Evolutionary conservation across 2,329 filamentous ascomycete species (phyloP).

Genomic region (Gremmenia infestans): DNA sequence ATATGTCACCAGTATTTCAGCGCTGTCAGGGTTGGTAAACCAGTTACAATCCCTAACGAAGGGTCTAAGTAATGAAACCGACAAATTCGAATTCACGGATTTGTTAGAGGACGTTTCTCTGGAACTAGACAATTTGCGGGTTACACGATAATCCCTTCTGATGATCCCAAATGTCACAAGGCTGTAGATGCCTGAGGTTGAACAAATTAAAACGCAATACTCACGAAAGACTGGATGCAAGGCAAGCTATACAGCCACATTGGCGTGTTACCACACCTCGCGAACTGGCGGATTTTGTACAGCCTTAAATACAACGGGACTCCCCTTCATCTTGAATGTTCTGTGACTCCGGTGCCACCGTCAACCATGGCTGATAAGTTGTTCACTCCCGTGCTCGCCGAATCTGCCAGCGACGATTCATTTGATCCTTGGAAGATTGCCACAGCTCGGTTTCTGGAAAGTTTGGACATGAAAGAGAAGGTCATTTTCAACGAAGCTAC

Average conservation of each 20-base stretch:
- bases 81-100: slow-evolving; percentile 34
- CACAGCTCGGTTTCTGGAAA: slow-evolving; percentile 8
- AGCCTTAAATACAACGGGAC: neutral
- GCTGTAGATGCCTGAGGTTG: neutral
- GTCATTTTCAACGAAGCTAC: slow-evolving; percentile 13
- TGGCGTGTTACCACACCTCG: neutral
- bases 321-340: neutral
- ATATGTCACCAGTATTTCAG: slow-evolving; percentile 46
- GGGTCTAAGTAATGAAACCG: slow-evolving; percentile 22
- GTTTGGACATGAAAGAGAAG: slow-evolving; percentile 8
- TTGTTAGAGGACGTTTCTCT: slow-evolving; percentile 42
- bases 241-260: neutral
- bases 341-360: neutral
- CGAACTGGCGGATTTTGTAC: neutral
- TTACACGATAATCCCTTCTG: neutral
- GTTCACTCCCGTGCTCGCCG: neutral
- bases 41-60: slow-evolving; percentile 34
- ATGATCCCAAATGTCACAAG: too few species aligned
- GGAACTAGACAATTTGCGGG: slow-evolving; percentile 17
- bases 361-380: neutral
- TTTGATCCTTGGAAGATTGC: slow-evolving; percentile 12
- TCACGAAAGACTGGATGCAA: neutral
- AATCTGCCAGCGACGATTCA: neutral
- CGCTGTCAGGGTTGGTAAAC: slow-evolving; percentile 44
- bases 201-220: neutral